Evolutionary conservation across 1,139 yeast genomes (phyloP), one percentile per base, ranked within the genome.

Genomic region (Diutina pseudorugosa): DNA sequence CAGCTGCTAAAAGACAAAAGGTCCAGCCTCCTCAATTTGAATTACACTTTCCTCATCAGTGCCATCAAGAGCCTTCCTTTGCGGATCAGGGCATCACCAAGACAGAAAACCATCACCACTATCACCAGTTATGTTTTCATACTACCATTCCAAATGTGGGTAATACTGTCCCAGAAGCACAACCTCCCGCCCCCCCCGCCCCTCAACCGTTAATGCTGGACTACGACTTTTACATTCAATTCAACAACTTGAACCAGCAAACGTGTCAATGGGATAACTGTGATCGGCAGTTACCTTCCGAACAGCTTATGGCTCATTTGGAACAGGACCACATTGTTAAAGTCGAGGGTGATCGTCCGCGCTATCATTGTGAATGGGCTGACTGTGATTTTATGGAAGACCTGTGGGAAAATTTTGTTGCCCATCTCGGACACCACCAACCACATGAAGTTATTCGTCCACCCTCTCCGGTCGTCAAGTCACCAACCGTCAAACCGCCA

Each of bases 321-420:
- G 49, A 27, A 18, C 20, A 25, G 6, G 49, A 45, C n/a, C 49
- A 45, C 21, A 14, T 11, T n/a, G 40, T 45, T 7, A 14, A 16
- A 7, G 52, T 50, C 18, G 47, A 48, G 18, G 33, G 40, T 19
- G 51, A 55, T 52, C 11, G 52, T 53, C 56, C 57, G 18, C 54
- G 59, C 11, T 71, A 59, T 59, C 79, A 68, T 51, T 88, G 96
- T 69, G 88, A 82, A 62, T 87, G 95, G 95, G 69, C 71, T 55
- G 74, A 80, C 53, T 88, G 96, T 71, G 69, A 75, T 52, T 84
- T 72, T 61, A 68, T 72, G 47, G 74, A 85, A 45, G 61, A 67
- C 20, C 80, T 81, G 58, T 62, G 82, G 47, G 69, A 79, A 45
- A 65, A 76, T 2, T 69, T 88, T 47, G 66, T 85, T 19, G 69